Percentiles rank a stretch among this genome's conserved stretches.
phyloP scores from a whole-genome alignment of 2,329 filamentous ascomycete genomes.

The Colletotrichum chlorophyti region DNA sequence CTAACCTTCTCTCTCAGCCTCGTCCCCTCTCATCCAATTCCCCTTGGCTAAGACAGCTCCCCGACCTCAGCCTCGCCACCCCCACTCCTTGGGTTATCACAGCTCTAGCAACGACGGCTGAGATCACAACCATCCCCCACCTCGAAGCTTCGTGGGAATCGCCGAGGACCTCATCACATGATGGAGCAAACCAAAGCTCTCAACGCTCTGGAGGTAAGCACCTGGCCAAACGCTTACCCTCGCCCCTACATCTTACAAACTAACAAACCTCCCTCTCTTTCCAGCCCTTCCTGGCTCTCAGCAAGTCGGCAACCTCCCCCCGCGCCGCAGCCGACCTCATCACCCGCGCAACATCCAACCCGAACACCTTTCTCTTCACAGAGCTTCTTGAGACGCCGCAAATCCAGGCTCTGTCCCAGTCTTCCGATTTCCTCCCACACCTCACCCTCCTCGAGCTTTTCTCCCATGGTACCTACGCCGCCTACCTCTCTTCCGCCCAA shows the following conservation, averaged over 20 bases:
- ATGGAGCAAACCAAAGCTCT: slow-evolving; percentile 80
- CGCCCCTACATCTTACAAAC: neutral
- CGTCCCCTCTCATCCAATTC: slow-evolving; percentile 11
- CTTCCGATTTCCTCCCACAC: slow-evolving; percentile 66
- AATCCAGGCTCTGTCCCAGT: slow-evolving; percentile 73
- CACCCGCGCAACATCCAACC: slow-evolving; percentile 84
- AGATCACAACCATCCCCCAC: neutral
- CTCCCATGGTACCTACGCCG: slow-evolving; percentile 86
- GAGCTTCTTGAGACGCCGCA: slow-evolving; percentile 86
- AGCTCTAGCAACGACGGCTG: slow-evolving; percentile 7
- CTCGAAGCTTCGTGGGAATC: slow-evolving; percentile 3
- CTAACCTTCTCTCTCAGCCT: slow-evolving; percentile 2
- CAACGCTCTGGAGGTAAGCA: slow-evolving; percentile 66
- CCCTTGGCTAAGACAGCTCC: neutral
- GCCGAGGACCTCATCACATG: slow-evolving; percentile 30
- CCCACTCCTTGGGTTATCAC: slow-evolving; percentile 8
- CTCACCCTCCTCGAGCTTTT: slow-evolving; percentile 85
- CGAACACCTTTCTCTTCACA: slow-evolving; percentile 90
- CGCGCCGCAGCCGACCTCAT: slow-evolving; percentile 87
- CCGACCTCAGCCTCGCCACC: slow-evolving; percentile 19
- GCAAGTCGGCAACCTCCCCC: slow-evolving; percentile 83
- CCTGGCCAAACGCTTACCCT: neutral
- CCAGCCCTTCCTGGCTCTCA: slow-evolving; percentile 88
- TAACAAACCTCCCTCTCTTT: slow-evolving; percentile 47
- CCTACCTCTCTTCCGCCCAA: slow-evolving; percentile 61